Evolutionary conservation across 2,329 filamentous ascomycete genomes (phyloP).

Genomic region (Pseudogymnoascus sp.): DNA sequence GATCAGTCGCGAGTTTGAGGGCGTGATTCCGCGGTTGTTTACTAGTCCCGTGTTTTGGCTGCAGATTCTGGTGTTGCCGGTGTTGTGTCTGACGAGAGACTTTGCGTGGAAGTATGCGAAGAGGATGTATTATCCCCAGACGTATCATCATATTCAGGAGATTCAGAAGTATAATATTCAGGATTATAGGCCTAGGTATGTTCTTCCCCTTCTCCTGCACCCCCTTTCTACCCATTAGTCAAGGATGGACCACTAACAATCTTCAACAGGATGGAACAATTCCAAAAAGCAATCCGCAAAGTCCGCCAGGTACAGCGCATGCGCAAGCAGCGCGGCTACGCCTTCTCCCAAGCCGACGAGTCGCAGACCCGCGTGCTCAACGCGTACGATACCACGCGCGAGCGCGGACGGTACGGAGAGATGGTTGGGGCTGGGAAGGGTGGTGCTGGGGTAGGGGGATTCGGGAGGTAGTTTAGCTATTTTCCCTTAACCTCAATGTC

Average conservation of each 20-base stretch:
- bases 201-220: constrained; percentile 19
- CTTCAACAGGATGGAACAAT: constrained; percentile 84
- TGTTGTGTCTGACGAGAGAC: constrained; percentile 77
- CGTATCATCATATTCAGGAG: constrained; percentile 97
- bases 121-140: constrained; percentile 92
- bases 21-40: constrained; percentile 75
- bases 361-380: constrained; percentile 90
- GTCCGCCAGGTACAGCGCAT: constrained; percentile 97
- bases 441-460: not conserved
- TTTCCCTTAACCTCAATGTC: not conserved
- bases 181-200: constrained; percentile 88
- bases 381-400: constrained; percentile 93
- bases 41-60: constrained; percentile 82
- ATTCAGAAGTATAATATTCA: constrained; percentile 99
- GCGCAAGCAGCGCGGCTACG: constrained; percentile 98
- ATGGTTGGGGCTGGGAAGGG: constrained; percentile 45
- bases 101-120: constrained; percentile 97
- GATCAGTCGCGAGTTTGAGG: constrained; percentile 77
- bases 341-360: constrained; percentile 96
- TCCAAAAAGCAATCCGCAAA: constrained; percentile 98
- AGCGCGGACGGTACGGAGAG: constrained; percentile 88
- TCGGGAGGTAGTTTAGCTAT: not conserved
- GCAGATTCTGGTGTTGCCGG: constrained; percentile 73
- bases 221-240: constrained; percentile 18
- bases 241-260: too few species aligned